Percentiles rank a stretch among this genome's conserved stretches.
Evolutionary conservation across 164 flowering plant species (phyloP).

Genomic region (Stephania yunnanensis): DNA sequence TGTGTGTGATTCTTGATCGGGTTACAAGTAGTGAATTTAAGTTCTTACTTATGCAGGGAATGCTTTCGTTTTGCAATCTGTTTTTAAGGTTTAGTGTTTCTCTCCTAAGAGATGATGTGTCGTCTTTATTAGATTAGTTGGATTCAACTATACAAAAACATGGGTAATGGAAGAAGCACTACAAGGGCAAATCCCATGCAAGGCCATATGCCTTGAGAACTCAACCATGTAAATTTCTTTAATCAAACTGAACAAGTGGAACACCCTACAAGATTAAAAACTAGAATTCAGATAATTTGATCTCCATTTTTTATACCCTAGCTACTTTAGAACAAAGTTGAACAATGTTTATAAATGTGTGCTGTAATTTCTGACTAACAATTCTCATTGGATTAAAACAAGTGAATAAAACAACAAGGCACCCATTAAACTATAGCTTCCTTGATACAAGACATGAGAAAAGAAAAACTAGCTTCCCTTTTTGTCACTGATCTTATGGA

Average conservation of each 20-base stretch:
- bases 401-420: background rate
- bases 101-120: too few relatives aligned
- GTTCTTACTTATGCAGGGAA: too few relatives aligned
- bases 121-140: too few relatives aligned
- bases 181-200: background rate
- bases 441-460: conserved; percentile 26
- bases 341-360: background rate
- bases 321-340: conserved; percentile 2
- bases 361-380: background rate
- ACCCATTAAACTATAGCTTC: background rate
- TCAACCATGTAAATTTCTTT: conserved; percentile 6
- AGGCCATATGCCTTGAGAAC: conserved; percentile 23
- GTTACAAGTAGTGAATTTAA: too few relatives aligned
- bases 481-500: conserved; percentile 17
- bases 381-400: background rate
- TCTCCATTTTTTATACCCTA: background rate
- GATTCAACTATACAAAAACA: background rate
- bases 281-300: background rate
- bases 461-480: conserved; percentile 25
- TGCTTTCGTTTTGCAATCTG: too few relatives aligned
- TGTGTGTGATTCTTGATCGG: too few relatives aligned
- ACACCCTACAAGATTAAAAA: conserved; percentile 8
- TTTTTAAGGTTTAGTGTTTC: too few relatives aligned
- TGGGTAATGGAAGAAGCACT: background rate
- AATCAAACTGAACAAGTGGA: background rate